These are phyloP conservation scores for Asterochloris erici DNA, from an alignment of 139 green algal species.

Conservation along the genomic window DNA sequence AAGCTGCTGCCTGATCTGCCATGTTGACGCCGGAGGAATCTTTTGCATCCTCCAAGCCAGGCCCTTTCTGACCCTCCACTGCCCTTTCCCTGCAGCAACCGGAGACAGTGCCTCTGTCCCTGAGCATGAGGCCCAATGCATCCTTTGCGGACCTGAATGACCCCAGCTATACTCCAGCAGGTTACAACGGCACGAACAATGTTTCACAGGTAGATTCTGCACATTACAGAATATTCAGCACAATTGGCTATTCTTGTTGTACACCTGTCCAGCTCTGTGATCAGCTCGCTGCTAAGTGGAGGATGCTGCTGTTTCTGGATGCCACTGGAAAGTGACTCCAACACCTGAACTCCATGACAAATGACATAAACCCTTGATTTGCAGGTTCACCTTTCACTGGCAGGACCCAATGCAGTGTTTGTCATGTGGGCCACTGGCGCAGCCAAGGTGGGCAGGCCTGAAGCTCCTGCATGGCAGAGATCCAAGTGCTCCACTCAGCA, in stretches of 20 bases:
- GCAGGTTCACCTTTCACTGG: slow-evolving; percentile 40
- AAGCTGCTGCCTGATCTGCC: no score
- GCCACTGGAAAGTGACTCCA: not conserved
- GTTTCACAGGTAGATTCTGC: not conserved
- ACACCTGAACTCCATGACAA: not conserved
- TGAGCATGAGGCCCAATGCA: slow-evolving; percentile 4
- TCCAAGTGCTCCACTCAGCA: not conserved
- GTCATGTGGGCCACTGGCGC: slow-evolving; percentile 29
- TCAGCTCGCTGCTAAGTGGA: not conserved
- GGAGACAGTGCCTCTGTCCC: not conserved
- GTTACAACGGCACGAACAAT: not conserved
- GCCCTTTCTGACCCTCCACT: not conserved
- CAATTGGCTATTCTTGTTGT: not conserved
- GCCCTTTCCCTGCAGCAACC: not conserved
- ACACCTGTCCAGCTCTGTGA: not conserved
- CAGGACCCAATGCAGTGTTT: slow-evolving; percentile 24
- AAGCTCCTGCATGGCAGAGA: not conserved
- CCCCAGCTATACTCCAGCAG: not conserved
- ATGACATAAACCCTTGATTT: not conserved
- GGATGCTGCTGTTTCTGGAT: not conserved
- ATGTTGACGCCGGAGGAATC: no score
- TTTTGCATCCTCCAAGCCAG: no score
- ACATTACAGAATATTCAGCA: not conserved
- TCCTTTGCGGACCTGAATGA: not conserved
- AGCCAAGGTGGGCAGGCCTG: not conserved